A percentile compares a stretch with the other conserved stretches of the same genome.
Conservation (phyloP, 108 stramenopile genomes). For the Nitzschia sp. region DNA sequence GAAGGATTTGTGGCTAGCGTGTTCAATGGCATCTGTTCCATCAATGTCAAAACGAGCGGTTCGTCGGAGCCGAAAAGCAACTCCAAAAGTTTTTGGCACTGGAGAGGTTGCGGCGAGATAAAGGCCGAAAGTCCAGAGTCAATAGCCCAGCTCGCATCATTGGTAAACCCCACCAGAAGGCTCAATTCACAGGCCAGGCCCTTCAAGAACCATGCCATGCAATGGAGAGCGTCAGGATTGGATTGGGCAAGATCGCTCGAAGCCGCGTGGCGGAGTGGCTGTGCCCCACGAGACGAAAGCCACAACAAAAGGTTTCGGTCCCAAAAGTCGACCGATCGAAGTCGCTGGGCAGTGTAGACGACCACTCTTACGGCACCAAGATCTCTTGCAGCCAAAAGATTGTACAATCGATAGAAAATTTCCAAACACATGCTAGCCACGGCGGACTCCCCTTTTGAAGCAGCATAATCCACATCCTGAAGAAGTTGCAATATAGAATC, state of each 20-base stretch:
- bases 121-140: constrained; percentile 7
- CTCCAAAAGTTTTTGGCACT: constrained; percentile 31
- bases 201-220: constrained; percentile 73
- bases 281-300: neutral
- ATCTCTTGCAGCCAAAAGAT: constrained; percentile 13
- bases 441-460: constrained; percentile 34
- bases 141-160: neutral
- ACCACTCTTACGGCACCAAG: constrained; percentile 5
- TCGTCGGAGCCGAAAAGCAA: constrained; percentile 40
- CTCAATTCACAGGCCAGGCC: constrained; percentile 64
- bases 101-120: constrained; percentile 22
- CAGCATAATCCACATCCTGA: constrained; percentile 39
- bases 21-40: constrained; percentile 33
- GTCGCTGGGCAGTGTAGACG: constrained; percentile 31
- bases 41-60: constrained; percentile 35
- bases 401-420: constrained; percentile 54
- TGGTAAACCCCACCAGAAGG: constrained; percentile 25
- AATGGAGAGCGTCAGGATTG: constrained; percentile 47
- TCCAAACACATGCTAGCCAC: constrained; percentile 69
- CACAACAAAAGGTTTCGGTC: constrained; percentile 13
- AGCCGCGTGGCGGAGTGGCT: neutral
- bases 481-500: constrained; percentile 62
- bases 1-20: constrained; percentile 30
- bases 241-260: neutral
- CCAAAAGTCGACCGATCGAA: constrained; percentile 44